Evolutionary conservation across 352 stramenopile genomes (phyloP), one percentile per base, ranked within the genome.

Genomic region (Peronosclerospora sorghi): DNA sequence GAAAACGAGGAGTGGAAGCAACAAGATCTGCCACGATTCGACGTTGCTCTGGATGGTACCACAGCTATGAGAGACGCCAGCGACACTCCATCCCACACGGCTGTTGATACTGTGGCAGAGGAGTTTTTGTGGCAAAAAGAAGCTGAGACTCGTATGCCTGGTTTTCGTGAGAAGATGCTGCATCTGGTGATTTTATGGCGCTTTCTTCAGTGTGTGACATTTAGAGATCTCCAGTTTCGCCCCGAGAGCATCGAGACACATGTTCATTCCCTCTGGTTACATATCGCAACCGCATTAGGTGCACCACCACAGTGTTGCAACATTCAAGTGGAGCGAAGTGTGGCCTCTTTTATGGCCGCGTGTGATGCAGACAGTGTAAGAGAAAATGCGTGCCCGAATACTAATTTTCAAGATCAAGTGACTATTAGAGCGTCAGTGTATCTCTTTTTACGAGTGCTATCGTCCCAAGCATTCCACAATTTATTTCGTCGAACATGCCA

Each of bases 131-230:
- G 46, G 52, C 52, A 56, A 21, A 27, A 40, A 6, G 34, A 19
- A 13, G 0, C 13, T 1, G 2, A 28, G 2, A 35, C 36, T 2
- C 24, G 19, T 4, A 34, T 35, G 5, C 41, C 17, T 20, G 35
- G 29, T 12, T 54, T 54, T 26, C 29, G 19, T 26, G 51, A 59
- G 23, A 59, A 54, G 27, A 45, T 29, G 6, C 41, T 50, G 15
- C 39, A 59, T 17, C 12, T 59, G 2, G 39, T 59, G 7, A 50
- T 59, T 35, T 20, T 59, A 21, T 59, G 51, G 51, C 35, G 28
- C 1, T 46, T 58, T 14, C 29, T 58, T 10, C 44, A 34, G 9
- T 23, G 20, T 23, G 9, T 49, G 8, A 41, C 32, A 10, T 14
- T 58, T 2, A 17, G 17, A 2, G 50, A 59, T 13, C 24, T 54